phyloP scores from a whole-genome alignment of 345 rosid genomes.

The Pseudoturritis turrita region DNA sequence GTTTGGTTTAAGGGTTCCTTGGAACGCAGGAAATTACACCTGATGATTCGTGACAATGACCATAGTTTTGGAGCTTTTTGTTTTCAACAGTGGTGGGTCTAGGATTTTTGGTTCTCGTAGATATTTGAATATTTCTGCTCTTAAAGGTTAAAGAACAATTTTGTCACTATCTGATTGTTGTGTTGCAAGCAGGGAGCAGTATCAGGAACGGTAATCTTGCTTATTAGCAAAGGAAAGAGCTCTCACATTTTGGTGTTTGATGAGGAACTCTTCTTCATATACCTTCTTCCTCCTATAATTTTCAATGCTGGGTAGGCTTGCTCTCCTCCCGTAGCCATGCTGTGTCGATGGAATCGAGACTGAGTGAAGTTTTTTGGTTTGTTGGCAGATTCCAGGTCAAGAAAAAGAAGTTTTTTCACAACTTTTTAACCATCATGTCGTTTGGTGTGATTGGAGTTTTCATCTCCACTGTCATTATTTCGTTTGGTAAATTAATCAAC shows the following conservation, averaged over 20 bases:
- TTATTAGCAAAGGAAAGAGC: constrained; percentile 61
- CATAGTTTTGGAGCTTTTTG: neutral
- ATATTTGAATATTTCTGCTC: too few relatives aligned
- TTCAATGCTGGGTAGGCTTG: constrained; percentile 86
- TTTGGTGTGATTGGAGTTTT: constrained; percentile 81
- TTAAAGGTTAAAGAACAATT: neutral
- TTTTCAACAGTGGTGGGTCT: neutral
- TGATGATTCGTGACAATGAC: neutral
- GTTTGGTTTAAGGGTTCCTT: neutral
- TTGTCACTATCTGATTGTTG: neutral
- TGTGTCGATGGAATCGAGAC: neutral
- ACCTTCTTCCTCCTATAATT: constrained; percentile 94
- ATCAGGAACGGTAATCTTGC: constrained; percentile 56
- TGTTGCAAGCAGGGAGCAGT: constrained; percentile 49
- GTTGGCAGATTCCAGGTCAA: constrained; percentile 80
- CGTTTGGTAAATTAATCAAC: constrained; percentile 46
- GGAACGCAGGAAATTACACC: neutral
- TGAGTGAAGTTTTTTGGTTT: neutral
- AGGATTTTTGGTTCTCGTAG: neutral
- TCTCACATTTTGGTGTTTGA: constrained; percentile 70
- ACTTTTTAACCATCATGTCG: constrained; percentile 72
- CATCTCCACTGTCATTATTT: constrained; percentile 53
- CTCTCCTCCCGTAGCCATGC: neutral
- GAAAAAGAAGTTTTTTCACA: constrained; percentile 89
- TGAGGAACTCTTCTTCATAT: constrained; percentile 85